Percentiles rank a stretch among this genome's conserved stretches.
Conservation (phyloP, 2,329 filamentous ascomycete species). For the Trichoderma koningiopsis region DNA sequence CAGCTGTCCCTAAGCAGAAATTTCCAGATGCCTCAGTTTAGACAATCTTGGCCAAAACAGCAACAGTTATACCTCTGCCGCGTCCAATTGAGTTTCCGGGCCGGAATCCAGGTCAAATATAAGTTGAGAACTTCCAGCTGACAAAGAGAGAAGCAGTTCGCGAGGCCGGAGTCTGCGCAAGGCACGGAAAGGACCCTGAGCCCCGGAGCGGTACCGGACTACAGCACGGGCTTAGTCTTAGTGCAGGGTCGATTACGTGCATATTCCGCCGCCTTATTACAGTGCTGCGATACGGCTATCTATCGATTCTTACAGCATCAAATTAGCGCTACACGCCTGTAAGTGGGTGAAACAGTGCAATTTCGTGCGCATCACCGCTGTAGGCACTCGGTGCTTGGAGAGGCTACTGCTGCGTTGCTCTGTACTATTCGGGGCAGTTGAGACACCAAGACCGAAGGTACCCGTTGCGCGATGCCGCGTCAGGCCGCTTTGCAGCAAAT, state of each 20-base stretch:
- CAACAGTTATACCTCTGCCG: background rate
- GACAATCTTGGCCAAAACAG: background rate
- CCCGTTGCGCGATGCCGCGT: background rate
- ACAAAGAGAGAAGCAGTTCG: background rate
- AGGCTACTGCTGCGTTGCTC: background rate
- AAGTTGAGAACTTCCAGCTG: background rate
- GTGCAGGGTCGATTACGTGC: slow-evolving; percentile 1
- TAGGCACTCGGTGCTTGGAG: background rate
- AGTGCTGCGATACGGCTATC: background rate
- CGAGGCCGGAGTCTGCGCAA: background rate
- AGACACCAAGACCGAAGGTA: background rate
- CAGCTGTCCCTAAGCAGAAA: background rate
- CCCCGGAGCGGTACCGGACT: slow-evolving; percentile 26
- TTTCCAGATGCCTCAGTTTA: background rate
- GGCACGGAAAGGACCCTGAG: background rate
- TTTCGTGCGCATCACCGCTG: background rate
- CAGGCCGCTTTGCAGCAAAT: slow-evolving; percentile 1
- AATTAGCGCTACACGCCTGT: background rate
- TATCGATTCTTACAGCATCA: background rate
- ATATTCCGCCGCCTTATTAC: background rate
- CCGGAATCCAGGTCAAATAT: background rate
- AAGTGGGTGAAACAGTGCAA: background rate
- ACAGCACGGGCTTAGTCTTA: slow-evolving; percentile 24
- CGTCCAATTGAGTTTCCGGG: background rate
- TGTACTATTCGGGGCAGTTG: background rate